Evolutionary conservation across 192 early-diverging fungal species (phyloP), one percentile per base, ranked within the genome.

Genomic region (Podila horticola): DNA sequence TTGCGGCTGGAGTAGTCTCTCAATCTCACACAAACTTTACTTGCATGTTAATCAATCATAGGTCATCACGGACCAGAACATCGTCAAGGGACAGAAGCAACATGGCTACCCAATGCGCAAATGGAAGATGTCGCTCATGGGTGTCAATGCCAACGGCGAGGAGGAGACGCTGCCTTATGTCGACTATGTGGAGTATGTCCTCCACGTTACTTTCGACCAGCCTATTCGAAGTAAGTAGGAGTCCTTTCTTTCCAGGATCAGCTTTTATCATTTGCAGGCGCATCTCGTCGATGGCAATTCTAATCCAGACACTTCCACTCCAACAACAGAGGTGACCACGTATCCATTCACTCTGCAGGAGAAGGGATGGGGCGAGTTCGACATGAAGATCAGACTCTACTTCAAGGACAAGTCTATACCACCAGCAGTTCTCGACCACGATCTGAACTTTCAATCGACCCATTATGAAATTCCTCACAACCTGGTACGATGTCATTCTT

Each of bases 341-440:
- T 82, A 86, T 60, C 89, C 89, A 20, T 90, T 84, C 57, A 65
- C 57, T 17, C 74, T 90, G 9, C 69, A 79, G 52, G 89, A 90
- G 66, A 86, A 86, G 67, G 89, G 89, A 15, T 90, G 89, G 89
- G 89, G 89, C 11, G 89, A 88, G 68, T 90, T 90, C 69, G 89
- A 90, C 66, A 83, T 90, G 77, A 81, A 85, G 41, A 85, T 90
- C 41, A 75, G 72, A 58, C 57, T 90, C 11, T 73, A 88, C 62
- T 90, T 88, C 64, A 67, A 61, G 8, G 83, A 89, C 58, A 85
- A 88, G 24, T 50, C 74, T 13, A 58, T 71, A 8, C 24, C 69
- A 19, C 87, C 87, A 8, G 60, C 70, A 52, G 63, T 77, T 10
- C 61, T 90, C 52, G 60, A 83, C 11, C 86, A 86, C 71, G 89